These are phyloP conservation scores for Larix kaempferi DNA, from an alignment of 75 land plant genomes.

Conservation along the genomic window DNA sequence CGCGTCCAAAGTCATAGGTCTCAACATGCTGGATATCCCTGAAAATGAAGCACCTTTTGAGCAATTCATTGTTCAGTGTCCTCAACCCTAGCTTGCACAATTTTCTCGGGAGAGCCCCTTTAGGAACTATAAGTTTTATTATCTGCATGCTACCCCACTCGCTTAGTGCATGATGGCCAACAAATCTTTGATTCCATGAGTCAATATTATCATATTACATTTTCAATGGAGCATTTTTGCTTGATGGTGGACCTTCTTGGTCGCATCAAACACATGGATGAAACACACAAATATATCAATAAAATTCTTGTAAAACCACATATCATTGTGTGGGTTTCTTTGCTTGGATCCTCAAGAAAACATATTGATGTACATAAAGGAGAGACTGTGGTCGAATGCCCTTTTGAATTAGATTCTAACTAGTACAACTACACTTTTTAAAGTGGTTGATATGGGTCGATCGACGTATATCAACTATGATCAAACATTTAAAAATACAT, in stretches of 20 bases:
- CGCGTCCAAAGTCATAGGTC: too few species aligned
- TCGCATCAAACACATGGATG: neutral
- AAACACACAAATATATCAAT: neutral
- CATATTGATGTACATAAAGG: neutral
- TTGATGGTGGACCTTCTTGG: constrained; percentile 10
- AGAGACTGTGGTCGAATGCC: neutral
- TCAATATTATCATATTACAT: constrained; percentile 5
- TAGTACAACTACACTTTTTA: too few species aligned
- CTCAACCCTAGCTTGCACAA: too few species aligned
- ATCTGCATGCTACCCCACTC: too few species aligned
- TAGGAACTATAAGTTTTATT: too few species aligned
- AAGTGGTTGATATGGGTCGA: too few species aligned
- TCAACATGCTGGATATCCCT: too few species aligned
- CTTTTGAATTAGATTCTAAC: neutral
- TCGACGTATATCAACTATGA: too few species aligned
- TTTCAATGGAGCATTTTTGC: constrained; percentile 3
- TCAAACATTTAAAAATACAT: too few species aligned
- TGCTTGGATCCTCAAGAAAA: constrained; percentile 13
- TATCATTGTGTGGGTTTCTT: neutral
- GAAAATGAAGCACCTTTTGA: too few species aligned
- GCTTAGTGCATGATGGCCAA: constrained; percentile 26
- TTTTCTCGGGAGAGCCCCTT: too few species aligned
- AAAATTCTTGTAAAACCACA: constrained; percentile 9
- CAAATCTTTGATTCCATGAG: constrained; percentile 11
- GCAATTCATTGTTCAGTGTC: too few species aligned